Conservation (phyloP, 2,329 filamentous ascomycete genomes). For the Raffaelea albimanens region DNA sequence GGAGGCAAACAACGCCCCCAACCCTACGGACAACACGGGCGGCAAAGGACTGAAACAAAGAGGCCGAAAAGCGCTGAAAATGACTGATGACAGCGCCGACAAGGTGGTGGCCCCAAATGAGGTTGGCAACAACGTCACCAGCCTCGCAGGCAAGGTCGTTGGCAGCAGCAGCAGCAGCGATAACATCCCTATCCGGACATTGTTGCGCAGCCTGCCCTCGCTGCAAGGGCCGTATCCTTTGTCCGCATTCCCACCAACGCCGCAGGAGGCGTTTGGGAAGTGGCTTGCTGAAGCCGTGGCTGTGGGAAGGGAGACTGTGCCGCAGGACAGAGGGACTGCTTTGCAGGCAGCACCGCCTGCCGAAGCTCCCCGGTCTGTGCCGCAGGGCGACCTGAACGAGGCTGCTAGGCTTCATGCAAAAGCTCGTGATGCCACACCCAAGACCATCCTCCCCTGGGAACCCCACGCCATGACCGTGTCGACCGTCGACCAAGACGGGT, state of each 20-base stretch:
- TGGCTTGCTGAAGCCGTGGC: conserved; percentile 10
- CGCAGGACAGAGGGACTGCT: too few relatives aligned
- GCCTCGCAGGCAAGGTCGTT: background rate
- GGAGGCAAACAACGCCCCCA: too few relatives aligned
- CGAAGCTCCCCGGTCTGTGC: too few relatives aligned
- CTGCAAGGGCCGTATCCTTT: conserved; percentile 6
- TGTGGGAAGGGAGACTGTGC: background rate
- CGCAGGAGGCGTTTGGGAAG: conserved; percentile 6
- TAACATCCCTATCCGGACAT: background rate
- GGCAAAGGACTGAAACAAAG: too few relatives aligned
- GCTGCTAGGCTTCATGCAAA: too few relatives aligned
- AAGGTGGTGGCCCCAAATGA: too few relatives aligned
- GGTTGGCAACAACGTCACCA: background rate
- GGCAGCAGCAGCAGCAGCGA: background rate
- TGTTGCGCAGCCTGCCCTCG: conserved; percentile 5
- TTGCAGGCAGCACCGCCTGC: too few relatives aligned
- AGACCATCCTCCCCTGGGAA: conserved; percentile 4
- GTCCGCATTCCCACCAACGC: conserved; percentile 6
- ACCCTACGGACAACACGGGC: too few relatives aligned
- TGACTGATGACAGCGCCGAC: too few relatives aligned
- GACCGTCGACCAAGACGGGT: conserved; percentile 6
- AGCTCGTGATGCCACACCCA: too few relatives aligned
- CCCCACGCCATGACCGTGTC: conserved; percentile 11
- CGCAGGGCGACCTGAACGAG: too few relatives aligned
- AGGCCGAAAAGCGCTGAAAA: too few relatives aligned